phyloP scores from a whole-genome alignment of 352 stramenopile genomes.

The Aphanomyces stellatus region DNA sequence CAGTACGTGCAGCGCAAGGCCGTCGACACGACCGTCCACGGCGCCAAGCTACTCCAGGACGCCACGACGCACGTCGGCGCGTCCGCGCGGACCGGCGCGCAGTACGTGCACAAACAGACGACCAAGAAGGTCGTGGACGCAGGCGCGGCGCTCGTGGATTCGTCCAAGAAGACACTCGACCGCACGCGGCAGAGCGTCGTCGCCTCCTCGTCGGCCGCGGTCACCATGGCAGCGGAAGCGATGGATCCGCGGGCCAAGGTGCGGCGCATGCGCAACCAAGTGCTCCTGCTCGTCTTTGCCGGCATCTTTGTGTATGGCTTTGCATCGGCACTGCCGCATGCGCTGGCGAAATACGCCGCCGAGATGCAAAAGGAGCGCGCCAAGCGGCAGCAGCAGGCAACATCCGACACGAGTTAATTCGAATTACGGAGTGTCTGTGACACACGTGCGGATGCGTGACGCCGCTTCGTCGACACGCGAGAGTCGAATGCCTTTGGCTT shows the following conservation, averaged over 20 bases:
- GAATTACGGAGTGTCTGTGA: too few species aligned
- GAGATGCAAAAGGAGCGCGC: constrained; percentile 47
- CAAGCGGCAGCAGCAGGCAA: too few species aligned
- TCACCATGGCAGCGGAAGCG: constrained; percentile 16
- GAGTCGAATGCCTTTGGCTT: too few species aligned
- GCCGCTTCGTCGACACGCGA: too few species aligned
- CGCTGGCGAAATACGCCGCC: constrained; percentile 59
- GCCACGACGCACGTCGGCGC: background rate
- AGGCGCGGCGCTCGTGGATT: background rate
- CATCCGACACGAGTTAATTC: too few species aligned
- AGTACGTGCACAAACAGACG: background rate
- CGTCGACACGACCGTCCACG: background rate
- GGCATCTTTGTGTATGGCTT: constrained; percentile 71
- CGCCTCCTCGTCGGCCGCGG: background rate
- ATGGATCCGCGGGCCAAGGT: constrained; percentile 41
- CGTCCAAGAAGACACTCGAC: background rate
- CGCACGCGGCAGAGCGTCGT: background rate
- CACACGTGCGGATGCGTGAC: too few species aligned
- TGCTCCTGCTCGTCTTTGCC: constrained; percentile 47
- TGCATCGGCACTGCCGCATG: constrained; percentile 44
- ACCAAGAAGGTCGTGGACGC: background rate
- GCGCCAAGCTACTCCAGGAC: background rate
- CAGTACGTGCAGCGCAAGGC: background rate
- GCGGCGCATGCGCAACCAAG: constrained; percentile 41
- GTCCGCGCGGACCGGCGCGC: background rate